phyloP scores from a whole-genome alignment of 75 land plant genomes.

The Pinus albicaulis region DNA sequence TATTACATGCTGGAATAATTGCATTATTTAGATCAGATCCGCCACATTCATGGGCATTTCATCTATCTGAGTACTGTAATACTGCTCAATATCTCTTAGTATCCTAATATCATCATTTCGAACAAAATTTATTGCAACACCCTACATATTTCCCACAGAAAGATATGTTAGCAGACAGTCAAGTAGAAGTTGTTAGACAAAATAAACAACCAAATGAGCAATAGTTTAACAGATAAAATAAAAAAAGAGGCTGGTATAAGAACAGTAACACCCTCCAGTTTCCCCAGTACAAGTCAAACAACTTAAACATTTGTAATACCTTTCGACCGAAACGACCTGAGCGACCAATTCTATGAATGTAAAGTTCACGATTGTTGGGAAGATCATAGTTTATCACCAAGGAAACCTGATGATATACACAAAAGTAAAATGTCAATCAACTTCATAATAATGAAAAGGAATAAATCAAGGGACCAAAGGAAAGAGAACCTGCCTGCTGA shows the following conservation, averaged over 20 bases:
- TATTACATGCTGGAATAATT: neutral
- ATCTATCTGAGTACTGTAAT: conserved; percentile 98
- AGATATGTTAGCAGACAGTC: neutral
- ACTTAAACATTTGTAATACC: no score
- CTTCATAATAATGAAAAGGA: conserved; percentile 1
- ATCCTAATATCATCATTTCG: conserved; percentile 93
- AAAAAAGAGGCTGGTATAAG: neutral
- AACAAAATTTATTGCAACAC: conserved; percentile 99
- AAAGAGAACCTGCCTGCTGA: conserved; percentile 53
- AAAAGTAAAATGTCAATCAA: conserved; percentile 3
- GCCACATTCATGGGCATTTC: conserved; percentile 99
- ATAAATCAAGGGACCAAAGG: neutral
- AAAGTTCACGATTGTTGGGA: conserved; percentile 68
- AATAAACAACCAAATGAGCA: neutral
- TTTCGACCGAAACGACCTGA: conserved; percentile 75
- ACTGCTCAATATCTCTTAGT: conserved; percentile 95
- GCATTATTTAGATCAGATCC: conserved; percentile 65
- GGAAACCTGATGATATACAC: conserved; percentile 40
- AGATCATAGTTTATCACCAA: conserved; percentile 72
- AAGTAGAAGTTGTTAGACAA: neutral
- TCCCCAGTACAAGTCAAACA: no score
- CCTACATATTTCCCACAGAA: conserved; percentile 41
- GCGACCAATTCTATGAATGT: conserved; percentile 70
- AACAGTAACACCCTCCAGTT: no score
- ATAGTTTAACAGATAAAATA: neutral